Conservation (phyloP, 177 flowering plant species). For the Tripterygium wilfordii region DNA sequence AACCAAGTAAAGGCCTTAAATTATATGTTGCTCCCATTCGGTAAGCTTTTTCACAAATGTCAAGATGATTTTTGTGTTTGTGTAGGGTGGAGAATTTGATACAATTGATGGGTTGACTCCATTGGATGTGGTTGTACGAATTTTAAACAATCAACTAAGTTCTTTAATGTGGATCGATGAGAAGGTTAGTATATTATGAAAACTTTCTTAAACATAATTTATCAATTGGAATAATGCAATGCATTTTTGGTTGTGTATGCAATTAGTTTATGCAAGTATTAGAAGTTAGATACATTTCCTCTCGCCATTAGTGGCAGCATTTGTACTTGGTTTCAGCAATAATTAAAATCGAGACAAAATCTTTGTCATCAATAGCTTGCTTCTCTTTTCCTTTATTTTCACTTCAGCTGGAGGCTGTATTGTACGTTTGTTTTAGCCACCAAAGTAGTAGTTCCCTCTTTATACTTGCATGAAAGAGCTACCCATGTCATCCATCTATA, state of each 20-base stretch:
- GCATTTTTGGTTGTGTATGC: background rate
- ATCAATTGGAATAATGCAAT: background rate
- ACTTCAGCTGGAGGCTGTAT: too few relatives aligned
- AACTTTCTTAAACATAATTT: background rate
- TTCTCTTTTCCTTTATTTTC: too few relatives aligned
- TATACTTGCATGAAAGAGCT: too few relatives aligned
- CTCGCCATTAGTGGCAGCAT: background rate
- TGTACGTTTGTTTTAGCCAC: too few relatives aligned
- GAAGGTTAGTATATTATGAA: slow-evolving; percentile 47
- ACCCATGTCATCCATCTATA: too few relatives aligned
- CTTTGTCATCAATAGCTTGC: too few relatives aligned
- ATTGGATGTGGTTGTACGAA: slow-evolving; percentile 72
- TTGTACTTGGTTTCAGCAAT: too few relatives aligned
- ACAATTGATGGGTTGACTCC: slow-evolving; percentile 73
- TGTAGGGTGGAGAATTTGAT: slow-evolving; percentile 85
- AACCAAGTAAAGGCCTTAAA: slow-evolving; percentile 46
- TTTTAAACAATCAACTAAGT: slow-evolving; percentile 90
- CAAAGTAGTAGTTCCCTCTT: too few relatives aligned
- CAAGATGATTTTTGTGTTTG: too few relatives aligned
- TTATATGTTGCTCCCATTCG: background rate
- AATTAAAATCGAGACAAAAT: too few relatives aligned
- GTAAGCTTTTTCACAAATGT: slow-evolving; percentile 1
- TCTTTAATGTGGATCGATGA: slow-evolving; percentile 98
- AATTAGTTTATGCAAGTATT: too few relatives aligned
- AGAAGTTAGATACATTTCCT: background rate